Evolutionary conservation across 164 flowering plant species (phyloP).

Genomic region (Amborella trichopoda): DNA sequence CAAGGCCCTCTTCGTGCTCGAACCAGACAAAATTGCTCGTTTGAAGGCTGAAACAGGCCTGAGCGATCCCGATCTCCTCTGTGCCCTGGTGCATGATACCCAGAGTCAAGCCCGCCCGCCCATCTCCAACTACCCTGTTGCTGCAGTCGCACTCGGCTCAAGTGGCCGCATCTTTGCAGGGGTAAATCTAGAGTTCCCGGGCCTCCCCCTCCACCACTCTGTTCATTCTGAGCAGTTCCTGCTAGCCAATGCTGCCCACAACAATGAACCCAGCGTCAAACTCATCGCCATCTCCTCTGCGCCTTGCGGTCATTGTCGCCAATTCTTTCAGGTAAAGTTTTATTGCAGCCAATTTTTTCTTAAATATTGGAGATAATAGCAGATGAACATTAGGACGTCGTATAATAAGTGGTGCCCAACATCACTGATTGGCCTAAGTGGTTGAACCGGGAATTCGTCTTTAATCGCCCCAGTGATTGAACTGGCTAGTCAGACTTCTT

Average conservation of each 20-base stretch:
- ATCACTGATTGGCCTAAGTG: no score
- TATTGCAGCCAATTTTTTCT: no score
- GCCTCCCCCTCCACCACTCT: conserved; percentile 75
- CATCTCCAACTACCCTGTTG: conserved; percentile 79
- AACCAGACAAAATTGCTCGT: conserved; percentile 40
- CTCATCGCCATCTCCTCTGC: conserved; percentile 72
- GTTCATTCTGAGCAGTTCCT: conserved; percentile 94
- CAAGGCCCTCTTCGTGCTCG: conserved; percentile 44
- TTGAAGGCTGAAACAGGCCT: conserved; percentile 25
- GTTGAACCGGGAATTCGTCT: no score
- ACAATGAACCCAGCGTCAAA: conserved; percentile 27
- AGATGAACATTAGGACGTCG: no score
- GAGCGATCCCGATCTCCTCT: conserved; percentile 36
- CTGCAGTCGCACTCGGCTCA: conserved; percentile 58
- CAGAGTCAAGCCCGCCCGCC: conserved; percentile 66
- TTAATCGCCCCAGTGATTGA: no score
- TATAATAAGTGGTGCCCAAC: no score
- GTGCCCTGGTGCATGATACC: conserved; percentile 42
- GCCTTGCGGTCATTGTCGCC: conserved; percentile 99
- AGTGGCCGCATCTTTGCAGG: conserved; percentile 79
- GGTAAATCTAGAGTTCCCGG: conserved; percentile 80
- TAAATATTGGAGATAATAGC: no score
- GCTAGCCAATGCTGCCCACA: conserved; percentile 48
- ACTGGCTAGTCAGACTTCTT: no score
- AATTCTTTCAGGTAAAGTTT: conserved; percentile 83